Conservation (phyloP, 371 early-diverging fungal species). For the Mucor saturninus region DNA sequence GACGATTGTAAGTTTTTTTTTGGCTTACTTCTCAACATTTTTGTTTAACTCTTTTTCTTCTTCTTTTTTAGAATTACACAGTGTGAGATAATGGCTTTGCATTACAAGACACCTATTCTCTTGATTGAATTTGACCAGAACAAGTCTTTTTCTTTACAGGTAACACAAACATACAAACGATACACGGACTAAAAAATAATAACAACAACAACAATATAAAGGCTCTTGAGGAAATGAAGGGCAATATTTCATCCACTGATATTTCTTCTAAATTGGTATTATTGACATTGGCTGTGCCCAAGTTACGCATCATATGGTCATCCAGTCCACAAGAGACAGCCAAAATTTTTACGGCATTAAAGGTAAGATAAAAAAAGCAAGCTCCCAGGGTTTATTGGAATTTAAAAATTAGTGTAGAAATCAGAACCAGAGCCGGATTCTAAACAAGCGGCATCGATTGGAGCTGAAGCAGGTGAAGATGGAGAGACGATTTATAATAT, state of each 20-base stretch:
- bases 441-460: slow-evolving; percentile 70
- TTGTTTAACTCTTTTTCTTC: not conserved
- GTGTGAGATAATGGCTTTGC: slow-evolving; percentile 85
- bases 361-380: slow-evolving; percentile 54
- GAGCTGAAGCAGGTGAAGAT: slow-evolving; percentile 69
- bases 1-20: slow-evolving; percentile 74
- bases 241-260: slow-evolving; percentile 62
- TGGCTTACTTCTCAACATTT: not conserved
- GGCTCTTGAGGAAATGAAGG: slow-evolving; percentile 57
- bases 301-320: slow-evolving; percentile 90
- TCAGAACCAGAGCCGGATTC: slow-evolving; percentile 76
- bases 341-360: slow-evolving; percentile 87
- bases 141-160: slow-evolving; percentile 55
- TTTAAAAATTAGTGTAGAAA: slow-evolving; percentile 49
- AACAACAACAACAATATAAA: not conserved
- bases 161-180: slow-evolving; percentile 5
- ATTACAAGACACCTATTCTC: slow-evolving; percentile 83
- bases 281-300: slow-evolving; percentile 86
- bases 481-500: slow-evolving; percentile 69
- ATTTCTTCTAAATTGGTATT: slow-evolving; percentile 79
- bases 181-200: not conserved
- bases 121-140: slow-evolving; percentile 94
- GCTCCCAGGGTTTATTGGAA: not conserved
- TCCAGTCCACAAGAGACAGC: slow-evolving; percentile 86
- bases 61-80: slow-evolving; percentile 74